Conservation (phyloP, 2,329 filamentous ascomycete genomes). For the Diaporthe longicolla region DNA sequence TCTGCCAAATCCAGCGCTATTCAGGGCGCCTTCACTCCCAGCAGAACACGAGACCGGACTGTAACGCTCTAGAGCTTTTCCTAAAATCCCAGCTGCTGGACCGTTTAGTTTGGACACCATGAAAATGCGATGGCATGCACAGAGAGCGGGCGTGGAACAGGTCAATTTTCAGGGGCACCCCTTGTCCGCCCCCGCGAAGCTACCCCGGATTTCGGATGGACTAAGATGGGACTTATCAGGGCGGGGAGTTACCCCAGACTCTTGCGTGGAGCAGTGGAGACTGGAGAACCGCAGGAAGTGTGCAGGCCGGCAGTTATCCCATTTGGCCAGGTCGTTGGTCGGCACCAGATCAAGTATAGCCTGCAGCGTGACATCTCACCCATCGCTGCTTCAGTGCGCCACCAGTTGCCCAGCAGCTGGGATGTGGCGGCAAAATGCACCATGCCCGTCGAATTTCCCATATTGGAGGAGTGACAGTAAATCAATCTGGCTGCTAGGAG, state of each 20-base stretch:
- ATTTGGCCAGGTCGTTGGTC: slow-evolving; percentile 35
- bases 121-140: too few species aligned
- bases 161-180: not conserved
- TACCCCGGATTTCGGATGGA: slow-evolving; percentile 34
- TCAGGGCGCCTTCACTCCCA: not conserved
- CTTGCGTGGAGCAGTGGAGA: not conserved
- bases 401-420: slow-evolving; percentile 24
- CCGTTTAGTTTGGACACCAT: not conserved
- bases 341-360: not conserved
- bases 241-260: slow-evolving; percentile 16
- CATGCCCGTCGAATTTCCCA: slow-evolving; percentile 19
- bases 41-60: not conserved
- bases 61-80: not conserved
- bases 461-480: slow-evolving; percentile 12
- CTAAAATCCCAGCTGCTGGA: too few species aligned
- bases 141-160: not conserved
- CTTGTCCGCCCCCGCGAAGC: slow-evolving; percentile 9
- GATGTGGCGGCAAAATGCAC: slow-evolving; percentile 25
- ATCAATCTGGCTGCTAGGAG: not conserved
- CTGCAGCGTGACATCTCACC: slow-evolving; percentile 15
- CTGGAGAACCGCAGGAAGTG: not conserved
- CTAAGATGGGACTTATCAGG: slow-evolving; percentile 2
- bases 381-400: not conserved
- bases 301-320: slow-evolving; percentile 38
- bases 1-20: slow-evolving; percentile 15